Percentiles rank a stretch among this genome's conserved stretches.
Conservation (phyloP, 768 basidiomycete species). For the Lentinula lateritia region DNA sequence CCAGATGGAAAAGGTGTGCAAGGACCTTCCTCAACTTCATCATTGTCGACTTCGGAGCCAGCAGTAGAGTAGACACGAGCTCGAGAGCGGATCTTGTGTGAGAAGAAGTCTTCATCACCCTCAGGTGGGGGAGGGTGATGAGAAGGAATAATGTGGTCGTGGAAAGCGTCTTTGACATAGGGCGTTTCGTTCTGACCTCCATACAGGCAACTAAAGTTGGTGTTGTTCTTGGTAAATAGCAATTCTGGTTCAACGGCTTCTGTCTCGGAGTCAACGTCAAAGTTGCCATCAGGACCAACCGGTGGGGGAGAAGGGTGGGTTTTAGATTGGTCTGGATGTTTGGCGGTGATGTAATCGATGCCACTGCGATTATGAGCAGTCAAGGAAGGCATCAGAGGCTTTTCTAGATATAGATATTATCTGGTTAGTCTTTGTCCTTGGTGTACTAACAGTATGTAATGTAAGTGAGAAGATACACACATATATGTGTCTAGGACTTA, state of each 20-base stretch:
- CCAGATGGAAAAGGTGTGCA: slow-evolving; percentile 54
- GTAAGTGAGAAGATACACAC: not conserved
- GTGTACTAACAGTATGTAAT: slow-evolving; percentile 62
- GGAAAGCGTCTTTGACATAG: slow-evolving; percentile 96
- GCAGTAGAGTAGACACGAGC: slow-evolving; percentile 40
- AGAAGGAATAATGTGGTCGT: slow-evolving; percentile 88
- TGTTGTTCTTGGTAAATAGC: slow-evolving; percentile 96
- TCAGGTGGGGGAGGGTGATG: slow-evolving; percentile 65
- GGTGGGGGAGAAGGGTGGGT: slow-evolving; percentile 86
- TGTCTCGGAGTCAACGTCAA: slow-evolving; percentile 55
- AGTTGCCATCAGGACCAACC: slow-evolving; percentile 64
- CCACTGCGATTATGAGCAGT: slow-evolving; percentile 47
- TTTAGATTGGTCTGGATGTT: slow-evolving; percentile 70
- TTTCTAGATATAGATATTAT: slow-evolving; percentile 76
- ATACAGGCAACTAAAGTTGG: slow-evolving; percentile 90
- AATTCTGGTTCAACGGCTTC: slow-evolving; percentile 78
- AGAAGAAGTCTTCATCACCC: slow-evolving; percentile 39
- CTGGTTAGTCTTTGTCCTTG: slow-evolving; percentile 89
- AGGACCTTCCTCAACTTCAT: slow-evolving; percentile 43
- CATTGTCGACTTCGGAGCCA: slow-evolving; percentile 30
- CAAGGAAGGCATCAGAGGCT: slow-evolving; percentile 61
- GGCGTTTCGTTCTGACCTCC: slow-evolving; percentile 77
- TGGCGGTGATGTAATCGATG: slow-evolving; percentile 59
- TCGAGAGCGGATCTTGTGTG: slow-evolving; percentile 37
- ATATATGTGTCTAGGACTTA: slow-evolving; percentile 26